phyloP scores from a whole-genome alignment of 768 basidiomycete species.

The Solioccasus polychromus region DNA sequence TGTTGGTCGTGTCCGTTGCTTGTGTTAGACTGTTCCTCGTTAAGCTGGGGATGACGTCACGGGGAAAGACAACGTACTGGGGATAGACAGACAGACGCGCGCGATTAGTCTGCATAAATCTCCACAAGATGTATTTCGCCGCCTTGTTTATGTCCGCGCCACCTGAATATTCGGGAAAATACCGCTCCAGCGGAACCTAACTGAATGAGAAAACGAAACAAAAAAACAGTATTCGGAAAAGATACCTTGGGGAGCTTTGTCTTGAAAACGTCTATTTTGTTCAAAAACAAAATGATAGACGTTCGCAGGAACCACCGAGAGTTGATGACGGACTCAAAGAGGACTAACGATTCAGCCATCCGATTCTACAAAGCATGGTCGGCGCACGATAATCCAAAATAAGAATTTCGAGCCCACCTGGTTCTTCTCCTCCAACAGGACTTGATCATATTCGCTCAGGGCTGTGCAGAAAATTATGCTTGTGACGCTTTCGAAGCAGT shows the following conservation, averaged over 20 bases:
- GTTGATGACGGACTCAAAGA: slow-evolving; percentile 79
- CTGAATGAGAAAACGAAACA: background rate
- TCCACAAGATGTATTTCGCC: slow-evolving; percentile 91
- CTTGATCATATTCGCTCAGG: slow-evolving; percentile 74
- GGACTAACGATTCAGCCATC: slow-evolving; percentile 69
- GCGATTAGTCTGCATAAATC: slow-evolving; percentile 90
- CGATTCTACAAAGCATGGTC: slow-evolving; percentile 48
- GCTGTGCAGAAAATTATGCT: slow-evolving; percentile 77
- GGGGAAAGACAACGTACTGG: slow-evolving; percentile 53
- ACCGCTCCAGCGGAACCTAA: slow-evolving; percentile 70
- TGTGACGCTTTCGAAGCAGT: slow-evolving; percentile 78
- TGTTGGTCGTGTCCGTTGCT: slow-evolving; percentile 86
- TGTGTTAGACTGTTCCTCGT: slow-evolving; percentile 61
- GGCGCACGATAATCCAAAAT: background rate
- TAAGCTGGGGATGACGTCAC: background rate
- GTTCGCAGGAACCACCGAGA: slow-evolving; percentile 73
- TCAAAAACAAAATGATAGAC: slow-evolving; percentile 65
- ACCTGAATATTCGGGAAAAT: slow-evolving; percentile 88
- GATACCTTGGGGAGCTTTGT: slow-evolving; percentile 57
- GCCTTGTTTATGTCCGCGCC: slow-evolving; percentile 91
- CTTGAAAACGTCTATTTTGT: slow-evolving; percentile 78
- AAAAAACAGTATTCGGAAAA: rapidly evolving
- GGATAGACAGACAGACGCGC: slow-evolving; percentile 86
- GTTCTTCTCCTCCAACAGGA: slow-evolving; percentile 55
- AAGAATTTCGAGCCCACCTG: slow-evolving; percentile 19